Evolutionary conservation across 208 protist genomes (phyloP).

Genomic region (Acanthamoeba triangularis): DNA sequence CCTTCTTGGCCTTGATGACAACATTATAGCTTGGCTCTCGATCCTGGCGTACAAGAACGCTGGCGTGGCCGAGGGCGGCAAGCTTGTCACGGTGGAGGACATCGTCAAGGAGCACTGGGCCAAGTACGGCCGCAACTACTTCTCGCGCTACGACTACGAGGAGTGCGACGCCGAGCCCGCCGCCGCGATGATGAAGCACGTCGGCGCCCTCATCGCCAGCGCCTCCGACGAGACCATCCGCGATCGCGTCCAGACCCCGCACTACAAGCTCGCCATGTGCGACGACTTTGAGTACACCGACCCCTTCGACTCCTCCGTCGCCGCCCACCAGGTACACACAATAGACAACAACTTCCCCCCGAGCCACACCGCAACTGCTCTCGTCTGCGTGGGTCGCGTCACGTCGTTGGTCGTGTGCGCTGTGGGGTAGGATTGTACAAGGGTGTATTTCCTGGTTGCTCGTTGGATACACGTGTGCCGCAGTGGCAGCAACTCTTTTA

Average conservation of each 20-base stretch:
- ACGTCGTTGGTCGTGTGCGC: not conserved
- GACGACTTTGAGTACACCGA: conserved; percentile 98
- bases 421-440: conserved; percentile 13
- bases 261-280: conserved; percentile 86
- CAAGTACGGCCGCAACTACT: conserved; percentile 98
- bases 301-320: conserved; percentile 95
- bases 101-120: conserved; percentile 97
- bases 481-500: not conserved
- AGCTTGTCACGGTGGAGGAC: conserved; percentile 93
- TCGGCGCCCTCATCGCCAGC: conserved; percentile 78
- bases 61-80: not conserved
- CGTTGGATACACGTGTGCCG: not conserved
- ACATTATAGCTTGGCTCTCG: conserved; percentile 94
- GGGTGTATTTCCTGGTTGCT: not conserved
- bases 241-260: conserved; percentile 13
- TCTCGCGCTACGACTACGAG: conserved; percentile 89
- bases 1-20: not conserved
- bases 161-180: conserved; percentile 93
- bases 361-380: too few relatives aligned
- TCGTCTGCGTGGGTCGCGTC: too few relatives aligned
- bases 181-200: conserved; percentile 93
- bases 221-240: conserved; percentile 30
- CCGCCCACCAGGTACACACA: conserved; percentile 46
- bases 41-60: conserved; percentile 93
- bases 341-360: not conserved